Base-by-base conservation (phyloP, 768 basidiomycete species). In the Boletellus ananas region DNA sequence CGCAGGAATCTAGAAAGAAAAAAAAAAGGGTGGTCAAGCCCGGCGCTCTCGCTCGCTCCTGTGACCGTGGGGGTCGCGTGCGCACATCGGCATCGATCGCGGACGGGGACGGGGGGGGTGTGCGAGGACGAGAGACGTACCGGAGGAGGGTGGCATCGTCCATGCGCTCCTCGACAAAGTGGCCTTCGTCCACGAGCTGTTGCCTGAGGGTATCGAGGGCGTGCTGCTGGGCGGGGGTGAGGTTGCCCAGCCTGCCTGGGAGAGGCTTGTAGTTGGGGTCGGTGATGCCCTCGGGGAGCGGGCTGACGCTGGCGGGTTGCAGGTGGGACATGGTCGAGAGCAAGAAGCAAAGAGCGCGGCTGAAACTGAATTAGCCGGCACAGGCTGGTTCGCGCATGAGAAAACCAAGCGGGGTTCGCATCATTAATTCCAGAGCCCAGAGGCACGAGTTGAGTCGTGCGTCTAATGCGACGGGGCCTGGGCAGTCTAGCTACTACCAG, bases 231-330 rank as follows among this genome's bases (percentile, higher is more conserved):
- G 65, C 51, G 0, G 74, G 64, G 1, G 79, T 79, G 59, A 94
- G 77, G 66, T 93, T 91, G n/a, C 91, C 91, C 34, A 90, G 70
- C 27, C 84, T 77, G 14, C 91, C 90, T 17, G 89, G 83, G 1
- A 73, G 72, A 12, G 86, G 85, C 58, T 72, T 79, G 67, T 83
- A 86, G 65, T 77, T 77, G 16, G 81, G 76, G 67, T 85, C 78
- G 3, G 83, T 83, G 52, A 83, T 70, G 49, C 81, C 81, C 33
- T 69, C 70, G 16, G 83, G 81, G 62, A 83, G 70, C 2, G 77
- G 70, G 37, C 79, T 80, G 45, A 75, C 81, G 65, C 72, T 79
- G 43, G 79, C 80, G 17, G 72, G 67, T 50, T 68, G 43, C 10
- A 57, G 38, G 23, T 40, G 16, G 36, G 67, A 63, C 66, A 72